phyloP scores from a whole-genome alignment of 148 eudicot genomes.

The Nyssa sinensis region DNA sequence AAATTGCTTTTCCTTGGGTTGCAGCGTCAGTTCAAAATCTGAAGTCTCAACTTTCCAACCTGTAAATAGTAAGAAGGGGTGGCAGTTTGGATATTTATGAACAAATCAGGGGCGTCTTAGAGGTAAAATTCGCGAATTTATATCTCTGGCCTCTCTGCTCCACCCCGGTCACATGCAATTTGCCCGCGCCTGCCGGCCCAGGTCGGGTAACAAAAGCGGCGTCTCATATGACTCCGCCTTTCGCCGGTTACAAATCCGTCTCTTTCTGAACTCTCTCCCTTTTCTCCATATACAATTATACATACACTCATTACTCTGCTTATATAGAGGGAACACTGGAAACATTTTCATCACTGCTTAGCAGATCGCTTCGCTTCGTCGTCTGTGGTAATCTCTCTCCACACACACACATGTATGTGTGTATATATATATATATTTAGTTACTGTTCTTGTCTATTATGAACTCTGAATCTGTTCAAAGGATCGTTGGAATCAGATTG shows the following conservation, averaged over 20 bases:
- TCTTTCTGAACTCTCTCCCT: not conserved
- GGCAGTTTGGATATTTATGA: conserved; percentile 1
- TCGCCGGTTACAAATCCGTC: conserved; percentile 14
- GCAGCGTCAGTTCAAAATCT: conserved; percentile 17
- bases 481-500: not conserved
- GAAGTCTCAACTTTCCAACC: conserved; percentile 2
- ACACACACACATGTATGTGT: not conserved
- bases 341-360: conserved; percentile 7
- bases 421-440: not conserved
- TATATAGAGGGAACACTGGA: not conserved
- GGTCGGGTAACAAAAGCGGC: conserved; percentile 18
- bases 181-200: conserved; percentile 18
- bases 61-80: not conserved
- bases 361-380: not conserved
- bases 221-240: conserved; percentile 8
- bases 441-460: not conserved
- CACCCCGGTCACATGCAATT: conserved; percentile 12
- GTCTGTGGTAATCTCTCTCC: conserved; percentile 11
- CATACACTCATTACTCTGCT: not conserved
- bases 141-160: not conserved
- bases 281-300: not conserved
- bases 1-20: not conserved
- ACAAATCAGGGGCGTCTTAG: not conserved
- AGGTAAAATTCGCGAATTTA: not conserved
- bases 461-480: not conserved